Base-by-base conservation (phyloP, 441 rosid species). In the Arabidopsis hybrid region DNA sequence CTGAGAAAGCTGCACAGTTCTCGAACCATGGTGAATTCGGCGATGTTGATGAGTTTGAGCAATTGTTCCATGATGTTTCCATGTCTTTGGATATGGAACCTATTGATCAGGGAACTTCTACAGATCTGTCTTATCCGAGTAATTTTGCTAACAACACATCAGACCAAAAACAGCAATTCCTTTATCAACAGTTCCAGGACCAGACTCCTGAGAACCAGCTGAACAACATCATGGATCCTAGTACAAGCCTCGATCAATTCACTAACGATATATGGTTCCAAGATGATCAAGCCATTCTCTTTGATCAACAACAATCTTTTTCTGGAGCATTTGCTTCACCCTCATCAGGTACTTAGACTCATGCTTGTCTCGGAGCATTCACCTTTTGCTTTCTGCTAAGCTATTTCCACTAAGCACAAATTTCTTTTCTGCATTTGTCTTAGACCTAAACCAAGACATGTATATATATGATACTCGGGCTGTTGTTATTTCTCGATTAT, bases 81-180 rank as follows among this genome's bases (percentile, higher is more conserved):
- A 78, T 89, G 93, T 86, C 89, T 83, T 81, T 83, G 50, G 91
- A 86, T 63, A 60, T 88, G 56, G 88, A 77, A 16, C 78, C 89
- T 67, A 36, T 73, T 69, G 80, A 61, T 66, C 89, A 79, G 76
- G 86, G 46, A 49, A 70, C 75, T 13, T 61, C 66, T 31, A 61
- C 82, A 10, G 50, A 67, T 72, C 60, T 42, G 31, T 53, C 53
- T 49, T 65, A 68, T 47, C 5, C 62, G 57, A 67, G 65, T 76
- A 12, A 57, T 17, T 56, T 68, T 47, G 81, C 64, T 17, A 45
- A 77, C 77, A 67, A 57, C 56, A 5, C 74, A 73, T 66, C 75
- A 17, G 78, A 75, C 72, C 82, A 76, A n/a, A 18, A 53, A 71
- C 84, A 77, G 59, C 62, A 71, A 3, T 61, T 71, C 52, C 39